Base-by-base conservation (phyloP, 148 eudicot genomes). In the Rhododendron ovatum region DNA sequence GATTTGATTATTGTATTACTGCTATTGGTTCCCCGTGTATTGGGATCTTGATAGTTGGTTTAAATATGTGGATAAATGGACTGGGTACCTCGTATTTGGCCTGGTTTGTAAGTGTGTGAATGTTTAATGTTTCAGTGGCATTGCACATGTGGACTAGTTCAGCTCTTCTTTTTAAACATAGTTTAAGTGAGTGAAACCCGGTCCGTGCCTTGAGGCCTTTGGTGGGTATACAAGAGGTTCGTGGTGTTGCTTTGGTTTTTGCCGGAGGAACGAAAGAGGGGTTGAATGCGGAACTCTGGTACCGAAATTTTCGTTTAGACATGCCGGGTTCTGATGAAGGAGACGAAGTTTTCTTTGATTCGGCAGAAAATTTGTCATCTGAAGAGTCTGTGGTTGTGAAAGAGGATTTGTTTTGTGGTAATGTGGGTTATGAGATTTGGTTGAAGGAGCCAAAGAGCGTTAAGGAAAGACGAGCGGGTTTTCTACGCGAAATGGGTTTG, bases 341-440 rank as follows among this genome's bases (percentile, higher is more conserved):
- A 74, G 96, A 91, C 73, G 94, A 92, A 47, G 88, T 86, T 78
- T 96, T 93, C 90, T 91, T 91, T 87, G 98, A 96, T 84, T 84
- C 91, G n/a, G 50, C 67, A 3, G 92, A 92, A 78, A 78, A 73
- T 26, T 87, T 94, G 81, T 84, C 89, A 57, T 85, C 76, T 22
- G 91, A 91, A 71, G 92, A 91, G 65, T 87, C 90, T 33, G 47
- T 51, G 84, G 86, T 82, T 85, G 81, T 45, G 24, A 75, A 75
- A 57, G 78, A 83, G 43, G 89, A 91, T 7, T 47, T 69, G 15
- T 73, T 59, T 5, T 5, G 37, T 86, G 80, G 48, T 59, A 86
- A 63, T 3, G 88, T 89, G 6, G 90, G 88, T 39, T 90, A 77
- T 86, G 94, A 87, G 35, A 82, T 90, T 71, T 95, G 98, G 99